A percentile compares a stretch with the other conserved stretches of the same genome.
These are phyloP conservation scores for Apiotrichum veenhuisii DNA, from an alignment of 1,284 basidiomycete genomes.

Conservation along the genomic window DNA sequence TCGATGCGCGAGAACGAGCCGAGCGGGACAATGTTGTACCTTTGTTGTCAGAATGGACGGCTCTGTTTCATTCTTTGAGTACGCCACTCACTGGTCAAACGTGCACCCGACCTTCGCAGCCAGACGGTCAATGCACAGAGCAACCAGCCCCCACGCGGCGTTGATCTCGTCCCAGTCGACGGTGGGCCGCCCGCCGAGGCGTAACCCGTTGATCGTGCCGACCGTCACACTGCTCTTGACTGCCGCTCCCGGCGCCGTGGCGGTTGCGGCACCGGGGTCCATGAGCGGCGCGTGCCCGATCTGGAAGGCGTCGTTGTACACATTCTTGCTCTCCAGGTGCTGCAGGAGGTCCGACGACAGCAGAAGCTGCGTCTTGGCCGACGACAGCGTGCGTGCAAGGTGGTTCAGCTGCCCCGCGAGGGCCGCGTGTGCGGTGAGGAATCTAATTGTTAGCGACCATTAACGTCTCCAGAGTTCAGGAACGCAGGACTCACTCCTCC, in stretches of 20 bases:
- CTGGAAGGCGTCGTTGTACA: constrained; percentile 97
- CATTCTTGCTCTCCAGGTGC: constrained; percentile 85
- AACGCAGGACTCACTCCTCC: constrained; percentile 49
- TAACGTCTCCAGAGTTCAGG: constrained; percentile 50
- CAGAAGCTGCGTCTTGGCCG: constrained; percentile 41
- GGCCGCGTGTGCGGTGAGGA: constrained; percentile 32
- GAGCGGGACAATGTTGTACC: constrained; percentile 83
- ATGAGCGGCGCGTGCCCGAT: constrained; percentile 67
- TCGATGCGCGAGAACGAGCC: constrained; percentile 91
- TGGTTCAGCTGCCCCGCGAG: constrained; percentile 21
- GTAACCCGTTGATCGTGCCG: constrained; percentile 93
- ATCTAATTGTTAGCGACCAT: constrained; percentile 49
- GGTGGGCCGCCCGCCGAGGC: constrained; percentile 77
- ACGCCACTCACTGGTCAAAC: constrained; percentile 67
- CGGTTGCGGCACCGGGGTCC: constrained; percentile 2
- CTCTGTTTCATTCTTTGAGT: too few relatives aligned
- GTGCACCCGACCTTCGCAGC: constrained; percentile 81
- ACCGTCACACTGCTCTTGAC: constrained; percentile 56
- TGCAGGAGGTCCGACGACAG: constrained; percentile 44
- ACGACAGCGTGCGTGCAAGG: constrained; percentile 23
- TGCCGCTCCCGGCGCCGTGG: not conserved
- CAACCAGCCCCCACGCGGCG: constrained; percentile 94
- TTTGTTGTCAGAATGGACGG: constrained; percentile 35
- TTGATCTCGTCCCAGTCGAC: constrained; percentile 99
- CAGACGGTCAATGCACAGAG: constrained; percentile 86